phyloP scores from a whole-genome alignment of 2,329 filamentous ascomycete species.

The Alternaria gaisen region DNA sequence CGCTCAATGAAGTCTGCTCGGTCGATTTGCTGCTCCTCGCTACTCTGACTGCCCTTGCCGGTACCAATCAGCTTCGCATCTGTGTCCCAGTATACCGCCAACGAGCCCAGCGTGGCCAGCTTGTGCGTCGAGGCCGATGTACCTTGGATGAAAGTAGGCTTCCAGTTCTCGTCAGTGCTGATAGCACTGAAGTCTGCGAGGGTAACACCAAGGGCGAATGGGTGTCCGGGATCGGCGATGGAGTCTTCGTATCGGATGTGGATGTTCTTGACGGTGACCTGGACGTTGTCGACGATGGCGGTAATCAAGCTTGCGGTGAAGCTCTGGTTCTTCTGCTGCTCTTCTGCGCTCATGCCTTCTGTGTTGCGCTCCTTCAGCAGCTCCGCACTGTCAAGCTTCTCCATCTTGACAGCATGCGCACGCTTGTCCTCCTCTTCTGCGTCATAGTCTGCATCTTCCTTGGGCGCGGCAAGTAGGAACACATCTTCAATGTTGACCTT shows the following conservation, averaged over 20 bases:
- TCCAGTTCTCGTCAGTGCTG: conserved; percentile 94
- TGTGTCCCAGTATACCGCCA: conserved; percentile 98
- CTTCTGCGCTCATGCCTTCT: conserved; percentile 93
- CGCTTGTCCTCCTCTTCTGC: conserved; percentile 89
- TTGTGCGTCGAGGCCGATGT: conserved; percentile 87
- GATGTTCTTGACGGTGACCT: conserved; percentile 98
- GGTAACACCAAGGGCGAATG: conserved; percentile 90
- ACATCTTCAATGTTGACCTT: conserved; percentile 97
- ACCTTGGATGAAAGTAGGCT: conserved; percentile 93
- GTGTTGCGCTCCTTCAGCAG: conserved; percentile 88
- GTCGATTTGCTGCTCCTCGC: conserved; percentile 66
- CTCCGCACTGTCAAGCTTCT: conserved; percentile 96
- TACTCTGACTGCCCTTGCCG: conserved; percentile 74
- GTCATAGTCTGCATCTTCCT: conserved; percentile 93
- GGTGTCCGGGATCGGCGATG: conserved; percentile 91
- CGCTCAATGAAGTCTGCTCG: conserved; percentile 80
- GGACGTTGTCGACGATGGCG: conserved; percentile 97
- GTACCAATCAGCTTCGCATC: conserved; percentile 85
- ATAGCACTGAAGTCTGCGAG: conserved; percentile 96
- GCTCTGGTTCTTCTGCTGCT: conserved; percentile 96
- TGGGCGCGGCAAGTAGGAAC: conserved; percentile 91
- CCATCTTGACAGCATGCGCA: conserved; percentile 94
- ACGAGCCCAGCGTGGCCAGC: conserved; percentile 84
- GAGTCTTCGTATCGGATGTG: conserved; percentile 98
- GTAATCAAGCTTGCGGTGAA: conserved; percentile 95